These are phyloP conservation scores for Anthoceros angustus DNA, from an alignment of 225 moss, liverwort and hornwort species.

Conservation along the genomic window DNA sequence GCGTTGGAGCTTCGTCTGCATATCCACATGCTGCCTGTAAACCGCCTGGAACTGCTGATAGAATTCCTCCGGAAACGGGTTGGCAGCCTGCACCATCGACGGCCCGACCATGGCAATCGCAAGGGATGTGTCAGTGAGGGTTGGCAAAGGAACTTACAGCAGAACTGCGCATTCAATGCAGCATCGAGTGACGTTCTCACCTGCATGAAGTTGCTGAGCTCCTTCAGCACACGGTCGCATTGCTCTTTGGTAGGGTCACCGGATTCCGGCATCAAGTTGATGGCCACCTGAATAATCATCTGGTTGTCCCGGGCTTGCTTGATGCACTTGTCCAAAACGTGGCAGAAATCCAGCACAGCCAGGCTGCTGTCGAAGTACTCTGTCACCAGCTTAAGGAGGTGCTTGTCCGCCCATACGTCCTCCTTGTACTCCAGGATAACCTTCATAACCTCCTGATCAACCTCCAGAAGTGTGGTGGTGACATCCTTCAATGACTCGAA, in stretches of 20 bases:
- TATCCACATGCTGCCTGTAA: slow-evolving; percentile 31
- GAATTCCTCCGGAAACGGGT: slow-evolving; percentile 63
- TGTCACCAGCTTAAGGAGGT: slow-evolving; percentile 63
- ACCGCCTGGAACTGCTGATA: slow-evolving; percentile 38
- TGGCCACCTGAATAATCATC: slow-evolving; percentile 37
- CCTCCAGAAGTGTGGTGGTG: slow-evolving; percentile 46
- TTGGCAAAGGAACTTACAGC: too few relatives aligned
- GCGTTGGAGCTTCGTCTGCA: slow-evolving; percentile 41
- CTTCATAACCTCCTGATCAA: slow-evolving; percentile 55
- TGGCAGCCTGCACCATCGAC: slow-evolving; percentile 21
- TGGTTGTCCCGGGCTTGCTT: slow-evolving; percentile 53
- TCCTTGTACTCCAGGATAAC: slow-evolving; percentile 49
- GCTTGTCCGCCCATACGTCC: slow-evolving; percentile 64
- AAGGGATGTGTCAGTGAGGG: too few relatives aligned
- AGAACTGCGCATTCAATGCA: too few relatives aligned
- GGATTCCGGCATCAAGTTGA: slow-evolving; percentile 44
- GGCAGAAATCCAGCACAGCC: slow-evolving; percentile 52
- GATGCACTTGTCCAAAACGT: slow-evolving; percentile 48
- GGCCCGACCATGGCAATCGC: too few relatives aligned
- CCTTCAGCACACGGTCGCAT: slow-evolving; percentile 28
- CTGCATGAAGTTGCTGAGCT: slow-evolving; percentile 34
- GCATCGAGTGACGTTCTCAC: too few relatives aligned
- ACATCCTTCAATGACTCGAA: slow-evolving; percentile 56
- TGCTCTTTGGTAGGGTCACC: slow-evolving; percentile 39
- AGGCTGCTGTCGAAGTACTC: slow-evolving; percentile 57